Base-by-base conservation (phyloP, 441 rosid species). In the Bruguiera hainesii region DNA sequence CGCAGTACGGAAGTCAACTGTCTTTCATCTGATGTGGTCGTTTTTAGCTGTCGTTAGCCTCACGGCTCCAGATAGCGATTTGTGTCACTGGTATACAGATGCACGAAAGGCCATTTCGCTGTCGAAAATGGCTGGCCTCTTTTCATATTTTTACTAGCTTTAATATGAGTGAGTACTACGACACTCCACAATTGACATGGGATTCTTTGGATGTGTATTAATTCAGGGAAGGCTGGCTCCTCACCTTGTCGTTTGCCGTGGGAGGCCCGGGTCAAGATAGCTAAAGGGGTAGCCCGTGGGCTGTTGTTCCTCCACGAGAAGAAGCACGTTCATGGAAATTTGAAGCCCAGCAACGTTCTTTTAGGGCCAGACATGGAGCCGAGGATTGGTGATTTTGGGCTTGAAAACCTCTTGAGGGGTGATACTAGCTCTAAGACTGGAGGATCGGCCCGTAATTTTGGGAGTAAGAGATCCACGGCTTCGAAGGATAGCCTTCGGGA, bases 241-340 rank as follows among this genome's bases (percentile, higher is more conserved):
- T 90, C 97, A 1, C 96, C 94, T 25, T 81, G 81, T 60, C 92
- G 78, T 74, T 60, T 93, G 30, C 86, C 89, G 9, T 89, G 94
- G 98, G 98, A 89, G 63, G 71, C 89, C 73, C 82, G 96, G 76
- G 87, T 90, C 60, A 90, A 76, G 87, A 87, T 93, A 7, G 88
- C 80, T 0, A 87, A 81, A 71, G 97, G 98, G 0, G 79, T 90
- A 25, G 97, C 96, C 66, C 92, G 89, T 31, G 98, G 94, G 68
- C 86, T 93, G 7, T 70, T 82, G 2, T 87, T 79, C 70, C 92
- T 93, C 33, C 96, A 93, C 29, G 98, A 93, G 37, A 90, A 85
- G 86, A 90, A 85, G 73, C 94, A 93, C 6, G 94, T 90, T 52
- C 92, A 93, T 46, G 96, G 89, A 15, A 90, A 90, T 65, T 74